phyloP scores from a whole-genome alignment of 2,329 filamentous ascomycete species.

The Neofusicoccum umdonicola region DNA sequence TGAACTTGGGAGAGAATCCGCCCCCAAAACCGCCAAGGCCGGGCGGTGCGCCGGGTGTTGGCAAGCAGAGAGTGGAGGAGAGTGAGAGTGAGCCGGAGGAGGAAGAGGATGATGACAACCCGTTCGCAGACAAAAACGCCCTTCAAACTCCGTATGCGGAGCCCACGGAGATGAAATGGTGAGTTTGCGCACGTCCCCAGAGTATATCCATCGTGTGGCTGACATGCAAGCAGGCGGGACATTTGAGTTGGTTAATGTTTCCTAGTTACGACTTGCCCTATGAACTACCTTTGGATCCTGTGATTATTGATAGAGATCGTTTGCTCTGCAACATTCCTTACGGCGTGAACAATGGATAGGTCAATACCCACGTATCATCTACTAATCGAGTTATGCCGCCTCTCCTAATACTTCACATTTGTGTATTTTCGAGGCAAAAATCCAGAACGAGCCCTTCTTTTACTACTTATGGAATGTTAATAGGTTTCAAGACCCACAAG shows the following conservation, averaged over 20 bases:
- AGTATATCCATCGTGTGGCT: background rate
- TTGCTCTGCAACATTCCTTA: background rate
- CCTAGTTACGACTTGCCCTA: conserved; percentile 2
- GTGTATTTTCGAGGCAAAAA: no score
- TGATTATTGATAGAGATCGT: background rate
- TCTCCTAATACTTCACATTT: background rate
- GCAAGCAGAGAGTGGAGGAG: conserved; percentile 45
- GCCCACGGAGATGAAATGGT: conserved; percentile 31
- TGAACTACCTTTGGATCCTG: background rate
- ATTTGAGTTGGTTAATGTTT: background rate
- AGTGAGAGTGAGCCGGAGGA: conserved; percentile 60
- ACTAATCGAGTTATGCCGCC: background rate
- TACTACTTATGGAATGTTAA: background rate
- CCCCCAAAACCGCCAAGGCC: conserved; percentile 53
- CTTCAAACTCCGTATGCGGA: conserved; percentile 50
- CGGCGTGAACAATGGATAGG: background rate
- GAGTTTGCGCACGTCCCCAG: background rate
- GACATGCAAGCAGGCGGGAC: conserved; percentile 5
- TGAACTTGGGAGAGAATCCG: conserved; percentile 41
- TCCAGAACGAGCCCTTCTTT: no score
- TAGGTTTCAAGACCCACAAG: background rate
- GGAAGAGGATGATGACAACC: conserved; percentile 79
- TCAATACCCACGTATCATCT: background rate
- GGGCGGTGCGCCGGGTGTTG: conserved; percentile 34
- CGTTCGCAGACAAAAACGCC: conserved; percentile 81